Conservation (phyloP, 345 rosid genomes). For the Conringia planisiliqua region DNA sequence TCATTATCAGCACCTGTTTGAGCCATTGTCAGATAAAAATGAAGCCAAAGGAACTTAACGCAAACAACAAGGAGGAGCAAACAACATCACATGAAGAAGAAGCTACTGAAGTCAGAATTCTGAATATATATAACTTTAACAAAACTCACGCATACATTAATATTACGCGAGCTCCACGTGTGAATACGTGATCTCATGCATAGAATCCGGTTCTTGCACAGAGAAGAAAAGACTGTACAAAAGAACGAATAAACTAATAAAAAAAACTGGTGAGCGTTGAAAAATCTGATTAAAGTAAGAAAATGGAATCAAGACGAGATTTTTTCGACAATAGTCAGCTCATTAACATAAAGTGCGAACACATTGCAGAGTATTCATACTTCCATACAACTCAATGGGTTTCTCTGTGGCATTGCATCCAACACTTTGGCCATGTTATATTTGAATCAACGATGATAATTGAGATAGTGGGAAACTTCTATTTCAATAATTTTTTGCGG, state of each 20-base stretch:
- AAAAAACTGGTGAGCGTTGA: background rate
- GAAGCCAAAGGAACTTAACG: background rate
- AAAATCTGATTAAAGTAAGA: background rate
- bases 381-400: background rate
- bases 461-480: background rate
- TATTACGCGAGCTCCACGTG: conserved; percentile 9
- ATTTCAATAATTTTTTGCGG: background rate
- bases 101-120: background rate
- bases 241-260: conserved; percentile 5
- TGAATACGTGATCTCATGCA: conserved; percentile 17
- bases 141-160: conserved; percentile 4
- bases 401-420: conserved; percentile 18
- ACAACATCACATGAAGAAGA: conserved; percentile 10
- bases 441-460: background rate
- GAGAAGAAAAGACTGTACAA: background rate
- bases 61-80: background rate
- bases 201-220: conserved; percentile 9
- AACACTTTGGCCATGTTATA: background rate
- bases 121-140: background rate
- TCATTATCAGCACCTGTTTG: conserved; percentile 14
- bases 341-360: background rate
- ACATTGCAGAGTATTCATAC: conserved; percentile 10
- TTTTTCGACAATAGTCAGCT: conserved; percentile 6
- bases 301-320: background rate
- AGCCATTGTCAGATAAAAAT: conserved; percentile 9